Base-by-base conservation (phyloP, 176 grass and related monocot species). In the Saccharum officinarum region DNA sequence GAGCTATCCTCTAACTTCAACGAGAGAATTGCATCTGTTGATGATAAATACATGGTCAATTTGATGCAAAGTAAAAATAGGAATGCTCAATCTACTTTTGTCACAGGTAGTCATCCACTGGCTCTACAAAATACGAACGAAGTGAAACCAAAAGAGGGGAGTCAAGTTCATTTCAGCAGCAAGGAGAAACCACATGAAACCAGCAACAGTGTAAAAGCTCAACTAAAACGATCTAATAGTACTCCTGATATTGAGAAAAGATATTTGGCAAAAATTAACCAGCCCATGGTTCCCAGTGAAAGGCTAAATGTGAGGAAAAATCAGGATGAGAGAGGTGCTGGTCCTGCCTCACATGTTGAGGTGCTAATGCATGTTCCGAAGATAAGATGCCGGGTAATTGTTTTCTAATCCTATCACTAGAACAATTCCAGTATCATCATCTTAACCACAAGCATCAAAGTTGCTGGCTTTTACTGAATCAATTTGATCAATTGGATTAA, bases 41-140 rank as follows among this genome's bases (percentile, higher is more conserved):
- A 98, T 91, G 97, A 98, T 86, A 95, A 92, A 82, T 98, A 95
- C 81, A 95, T 95, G 93, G 90, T 91, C 71, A 87, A 98, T 77
- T 81, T 98, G 87, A 95, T 98, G 96, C 92, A 95, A 78, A 83
- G 82, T 78, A 78, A 83, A 49, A 78, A 87, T 85, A 88, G 74
- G 81, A 95, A 86, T 83, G 77, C 28, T 71, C 85, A 79, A 64
- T 91, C 89, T 66, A 87, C 71, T 34, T 86, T 77, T n/a, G 76
- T 75, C 70, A 36, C 76, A 73, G 64, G 83, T 44, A 91, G 84
- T 86, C 84, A 82, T 76, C 83, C 79, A 69, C 90, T 88, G 86
- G 76, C 73, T 88, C 92, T 78, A 65, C 75, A 83, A 80, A 78
- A 80, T 83, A 75, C 23, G 17, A 73, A 83, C 69, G 79, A 75